These are phyloP conservation scores for Colletotrichum cordylinicola DNA, from an alignment of 2,329 filamentous ascomycete species.

Conservation along the genomic window DNA sequence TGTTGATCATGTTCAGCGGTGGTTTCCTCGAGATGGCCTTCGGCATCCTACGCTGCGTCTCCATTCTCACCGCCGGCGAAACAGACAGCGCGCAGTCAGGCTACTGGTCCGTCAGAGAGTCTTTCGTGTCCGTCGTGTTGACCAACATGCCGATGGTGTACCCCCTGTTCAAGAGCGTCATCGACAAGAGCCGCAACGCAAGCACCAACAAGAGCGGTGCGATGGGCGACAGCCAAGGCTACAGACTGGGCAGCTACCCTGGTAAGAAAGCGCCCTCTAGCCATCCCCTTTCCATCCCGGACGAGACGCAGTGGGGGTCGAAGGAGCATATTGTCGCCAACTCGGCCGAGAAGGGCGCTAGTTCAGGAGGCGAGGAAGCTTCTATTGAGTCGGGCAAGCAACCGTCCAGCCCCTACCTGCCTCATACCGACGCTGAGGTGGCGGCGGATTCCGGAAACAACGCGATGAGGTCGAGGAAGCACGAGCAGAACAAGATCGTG, in stretches of 20 bases:
- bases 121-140: slow-evolving; percentile 43
- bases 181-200: slow-evolving; percentile 26
- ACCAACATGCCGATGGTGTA: slow-evolving; percentile 46
- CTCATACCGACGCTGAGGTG: not conserved
- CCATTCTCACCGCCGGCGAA: slow-evolving; percentile 27
- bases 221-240: not conserved
- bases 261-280: not conserved
- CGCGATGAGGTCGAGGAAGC: not conserved
- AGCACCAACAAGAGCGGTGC: slow-evolving; percentile 4
- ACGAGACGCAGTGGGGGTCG: not conserved
- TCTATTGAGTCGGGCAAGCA: not conserved
- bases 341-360: not conserved
- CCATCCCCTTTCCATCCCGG: not conserved
- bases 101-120: slow-evolving; percentile 45
- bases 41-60: slow-evolving; percentile 12
- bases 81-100: slow-evolving; percentile 35
- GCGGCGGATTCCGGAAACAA: not conserved
- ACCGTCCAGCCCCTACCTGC: not conserved
- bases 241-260: slow-evolving; percentile 6
- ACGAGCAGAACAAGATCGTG: not conserved
- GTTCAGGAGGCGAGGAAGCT: not conserved
- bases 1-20: slow-evolving; percentile 18
- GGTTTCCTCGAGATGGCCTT: slow-evolving; percentile 17
- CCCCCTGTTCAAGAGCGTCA: slow-evolving; percentile 31
- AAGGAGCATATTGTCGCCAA: slow-evolving; percentile 3